Evolutionary conservation across 805 yeast species (phyloP).

Genomic region (Tetrapisispora iriomotensis): DNA sequence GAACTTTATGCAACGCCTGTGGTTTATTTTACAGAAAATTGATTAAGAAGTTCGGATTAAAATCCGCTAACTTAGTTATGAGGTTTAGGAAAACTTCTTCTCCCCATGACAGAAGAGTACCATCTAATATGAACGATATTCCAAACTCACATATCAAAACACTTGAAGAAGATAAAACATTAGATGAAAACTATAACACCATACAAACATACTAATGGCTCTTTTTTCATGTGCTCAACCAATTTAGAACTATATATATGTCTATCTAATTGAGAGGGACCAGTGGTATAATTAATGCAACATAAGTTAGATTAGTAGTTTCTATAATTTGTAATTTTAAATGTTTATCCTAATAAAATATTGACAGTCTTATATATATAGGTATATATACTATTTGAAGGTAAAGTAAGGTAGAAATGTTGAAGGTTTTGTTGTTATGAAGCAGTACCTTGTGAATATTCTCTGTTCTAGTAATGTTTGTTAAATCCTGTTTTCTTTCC

Average conservation of each 20-base stretch:
- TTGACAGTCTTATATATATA: no score
- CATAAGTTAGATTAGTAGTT: no score
- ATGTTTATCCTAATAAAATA: no score
- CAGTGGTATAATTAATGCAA: no score
- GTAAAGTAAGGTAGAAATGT: no score
- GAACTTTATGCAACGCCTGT: conserved; percentile 88
- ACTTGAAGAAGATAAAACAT: conserved; percentile 6
- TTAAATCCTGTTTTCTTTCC: no score
- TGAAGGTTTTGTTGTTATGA: no score
- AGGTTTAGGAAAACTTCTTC: conserved; percentile 18
- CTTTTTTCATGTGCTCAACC: background rate
- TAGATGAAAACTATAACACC: conserved; percentile 7
- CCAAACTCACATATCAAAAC: conserved; percentile 17
- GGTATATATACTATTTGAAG: no score
- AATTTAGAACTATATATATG: background rate
- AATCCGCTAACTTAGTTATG: conserved; percentile 25
- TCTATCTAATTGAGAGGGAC: background rate
- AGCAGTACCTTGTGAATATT: no score
- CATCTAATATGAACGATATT: conserved; percentile 13
- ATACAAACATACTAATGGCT: background rate
- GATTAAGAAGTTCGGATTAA: conserved; percentile 30
- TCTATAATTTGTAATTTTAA: background rate
- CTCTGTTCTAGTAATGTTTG: no score
- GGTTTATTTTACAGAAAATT: conserved; percentile 68
- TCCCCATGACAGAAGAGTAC: conserved; percentile 27